Percentiles rank a stretch among this genome's conserved stretches.
phyloP scores from a whole-genome alignment of 129 eudicot genomes.

The carrot (Daucus carota) region DNA sequence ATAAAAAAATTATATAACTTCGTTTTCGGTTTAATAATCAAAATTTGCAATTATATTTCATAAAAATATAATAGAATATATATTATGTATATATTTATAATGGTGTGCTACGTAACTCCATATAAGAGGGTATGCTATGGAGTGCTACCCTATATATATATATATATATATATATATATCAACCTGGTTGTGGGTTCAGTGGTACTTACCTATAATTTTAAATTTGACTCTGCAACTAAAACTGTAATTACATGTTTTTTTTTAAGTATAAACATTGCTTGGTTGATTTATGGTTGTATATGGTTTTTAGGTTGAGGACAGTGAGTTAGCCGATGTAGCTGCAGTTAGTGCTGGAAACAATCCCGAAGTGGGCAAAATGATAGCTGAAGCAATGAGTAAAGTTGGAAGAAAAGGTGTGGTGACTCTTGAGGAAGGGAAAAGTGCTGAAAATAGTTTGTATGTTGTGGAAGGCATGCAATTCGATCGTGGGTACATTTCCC shows the following conservation, averaged over 20 bases:
- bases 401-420: slow-evolving; percentile 82
- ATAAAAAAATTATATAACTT: no score
- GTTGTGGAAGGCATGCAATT: slow-evolving; percentile 99
- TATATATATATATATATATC: not conserved
- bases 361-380: slow-evolving; percentile 63
- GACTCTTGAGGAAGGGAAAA: slow-evolving; percentile 68
- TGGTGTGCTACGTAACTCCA: no score
- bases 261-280: not conserved
- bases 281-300: not conserved
- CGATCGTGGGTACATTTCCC: slow-evolving; percentile 89
- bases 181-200: not conserved
- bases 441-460: slow-evolving; percentile 45
- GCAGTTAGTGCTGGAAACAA: slow-evolving; percentile 85
- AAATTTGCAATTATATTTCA: no score
- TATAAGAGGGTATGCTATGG: no score
- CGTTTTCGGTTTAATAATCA: no score
- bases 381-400: slow-evolving; percentile 75
- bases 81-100: no score
- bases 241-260: not conserved
- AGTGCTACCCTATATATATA: no score
- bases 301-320: slow-evolving; percentile 55
- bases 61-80: no score
- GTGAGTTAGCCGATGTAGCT: slow-evolving; percentile 76
- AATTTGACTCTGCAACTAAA: not conserved
- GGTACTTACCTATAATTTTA: not conserved